These are phyloP conservation scores for Fusarium nisikadoi DNA, from an alignment of 2,329 filamentous ascomycete species.

Conservation along the genomic window DNA sequence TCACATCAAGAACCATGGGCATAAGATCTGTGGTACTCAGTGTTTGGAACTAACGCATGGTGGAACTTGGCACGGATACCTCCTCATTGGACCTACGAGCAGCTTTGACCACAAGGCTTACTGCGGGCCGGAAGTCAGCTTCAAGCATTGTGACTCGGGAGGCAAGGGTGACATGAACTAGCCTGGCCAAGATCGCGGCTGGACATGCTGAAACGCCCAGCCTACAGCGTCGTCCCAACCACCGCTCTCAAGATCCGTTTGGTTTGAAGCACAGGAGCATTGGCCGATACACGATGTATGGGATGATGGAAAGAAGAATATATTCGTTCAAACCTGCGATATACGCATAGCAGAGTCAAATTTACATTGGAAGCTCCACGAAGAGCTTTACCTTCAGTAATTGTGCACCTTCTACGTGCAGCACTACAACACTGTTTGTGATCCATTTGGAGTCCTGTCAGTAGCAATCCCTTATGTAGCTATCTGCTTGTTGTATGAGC, in stretches of 20 bases:
- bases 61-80: not conserved
- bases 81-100: accelerated
- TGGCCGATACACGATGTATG: not conserved
- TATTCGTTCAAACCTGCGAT: accelerated
- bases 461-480: slow-evolving; percentile 52
- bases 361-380: not conserved
- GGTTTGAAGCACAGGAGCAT: accelerated
- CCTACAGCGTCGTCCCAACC: no score
- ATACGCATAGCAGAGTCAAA: not conserved
- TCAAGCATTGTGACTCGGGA: not conserved
- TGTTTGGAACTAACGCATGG: not conserved
- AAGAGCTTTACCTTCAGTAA: accelerated
- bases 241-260: not conserved
- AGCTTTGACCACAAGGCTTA: not conserved
- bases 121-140: not conserved
- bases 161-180: not conserved
- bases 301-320: not conserved
- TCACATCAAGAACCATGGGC: not conserved
- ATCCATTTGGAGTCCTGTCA: not conserved
- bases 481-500: slow-evolving; percentile 57
- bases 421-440: no score
- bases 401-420: no score
- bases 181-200: not conserved
- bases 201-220: not conserved
- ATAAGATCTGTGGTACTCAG: not conserved